Evolutionary conservation across 2,329 filamentous ascomycete genomes (phyloP).

Genomic region (Trichophyton benhamiae): DNA sequence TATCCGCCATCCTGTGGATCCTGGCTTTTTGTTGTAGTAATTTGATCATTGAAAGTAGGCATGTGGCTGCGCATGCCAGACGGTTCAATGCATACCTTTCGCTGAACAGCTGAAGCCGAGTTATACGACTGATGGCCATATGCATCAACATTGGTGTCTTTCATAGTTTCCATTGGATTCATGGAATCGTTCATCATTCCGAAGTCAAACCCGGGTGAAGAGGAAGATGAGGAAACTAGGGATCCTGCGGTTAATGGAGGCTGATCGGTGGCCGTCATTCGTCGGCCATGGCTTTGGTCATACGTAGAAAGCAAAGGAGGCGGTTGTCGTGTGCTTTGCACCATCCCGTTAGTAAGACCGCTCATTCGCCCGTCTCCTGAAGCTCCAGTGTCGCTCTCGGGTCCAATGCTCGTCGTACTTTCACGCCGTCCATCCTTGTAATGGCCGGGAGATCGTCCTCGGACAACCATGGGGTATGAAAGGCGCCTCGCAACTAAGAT

Average conservation of each 20-base stretch:
- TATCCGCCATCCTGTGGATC: conserved; percentile 19
- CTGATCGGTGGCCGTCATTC: conserved; percentile 25
- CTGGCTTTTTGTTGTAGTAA: conserved; percentile 15
- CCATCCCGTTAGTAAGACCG: conserved; percentile 22
- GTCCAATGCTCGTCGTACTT: conserved; percentile 59
- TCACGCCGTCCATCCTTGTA: conserved; percentile 60
- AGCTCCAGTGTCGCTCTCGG: conserved; percentile 47
- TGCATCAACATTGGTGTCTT: conserved; percentile 23
- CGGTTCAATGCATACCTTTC: conserved; percentile 17
- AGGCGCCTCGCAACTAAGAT: conserved; percentile 60
- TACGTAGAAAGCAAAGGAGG: conserved; percentile 24
- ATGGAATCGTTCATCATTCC: conserved; percentile 28
- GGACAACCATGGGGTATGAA: conserved; percentile 76
- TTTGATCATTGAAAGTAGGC: conserved; percentile 20
- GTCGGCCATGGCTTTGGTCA: conserved; percentile 25
- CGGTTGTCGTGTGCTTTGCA: conserved; percentile 22
- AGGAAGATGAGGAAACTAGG: conserved; percentile 29
- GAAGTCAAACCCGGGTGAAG: conserved; percentile 26
- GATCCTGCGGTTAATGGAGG: conserved; percentile 29
- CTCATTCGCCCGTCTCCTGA: conserved; percentile 23
- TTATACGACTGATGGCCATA: conserved; percentile 24
- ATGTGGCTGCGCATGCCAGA: conserved; percentile 17
- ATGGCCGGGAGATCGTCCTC: conserved; percentile 68
- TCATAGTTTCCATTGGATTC: conserved; percentile 29
- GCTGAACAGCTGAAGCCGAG: conserved; percentile 15